Conservation (phyloP, 2,329 filamentous ascomycete species). For the Xylariaceae sp. region DNA sequence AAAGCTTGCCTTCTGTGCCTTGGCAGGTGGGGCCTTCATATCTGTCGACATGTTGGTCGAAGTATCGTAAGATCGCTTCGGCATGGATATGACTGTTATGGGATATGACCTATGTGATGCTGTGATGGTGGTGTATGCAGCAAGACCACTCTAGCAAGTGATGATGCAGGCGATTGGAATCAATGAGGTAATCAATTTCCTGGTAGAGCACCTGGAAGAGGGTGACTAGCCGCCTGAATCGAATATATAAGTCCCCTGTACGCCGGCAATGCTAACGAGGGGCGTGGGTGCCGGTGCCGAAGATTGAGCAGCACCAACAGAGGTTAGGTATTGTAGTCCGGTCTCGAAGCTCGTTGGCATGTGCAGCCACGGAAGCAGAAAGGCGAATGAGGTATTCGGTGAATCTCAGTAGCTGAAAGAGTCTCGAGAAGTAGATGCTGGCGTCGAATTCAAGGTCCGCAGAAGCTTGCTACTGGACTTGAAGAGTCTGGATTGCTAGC, state of each 20-base stretch:
- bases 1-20: slow-evolving; percentile 43
- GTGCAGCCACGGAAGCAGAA: slow-evolving; percentile 26
- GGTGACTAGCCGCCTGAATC: neutral
- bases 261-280: neutral
- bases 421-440: too few species aligned
- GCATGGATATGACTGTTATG: slow-evolving; percentile 39
- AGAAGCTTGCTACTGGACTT: too few species aligned
- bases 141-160: slow-evolving; percentile 10
- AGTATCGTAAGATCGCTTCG: slow-evolving; percentile 46
- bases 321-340: neutral
- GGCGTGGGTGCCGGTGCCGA: neutral
- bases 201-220: neutral
- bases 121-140: neutral
- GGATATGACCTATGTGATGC: neutral
- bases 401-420: too few species aligned
- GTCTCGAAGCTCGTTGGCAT: slow-evolving; percentile 24
- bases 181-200: neutral
- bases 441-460: too few species aligned
- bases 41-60: slow-evolving; percentile 39
- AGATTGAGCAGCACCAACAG: slow-evolving; percentile 15
- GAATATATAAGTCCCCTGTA: neutral
- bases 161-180: slow-evolving; percentile 1
- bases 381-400: neutral
- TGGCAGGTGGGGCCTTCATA: slow-evolving; percentile 42
- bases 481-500: too few species aligned